phyloP scores from a whole-genome alignment of 2,329 filamentous ascomycete species.

The Cordyceps cateniannulata region DNA sequence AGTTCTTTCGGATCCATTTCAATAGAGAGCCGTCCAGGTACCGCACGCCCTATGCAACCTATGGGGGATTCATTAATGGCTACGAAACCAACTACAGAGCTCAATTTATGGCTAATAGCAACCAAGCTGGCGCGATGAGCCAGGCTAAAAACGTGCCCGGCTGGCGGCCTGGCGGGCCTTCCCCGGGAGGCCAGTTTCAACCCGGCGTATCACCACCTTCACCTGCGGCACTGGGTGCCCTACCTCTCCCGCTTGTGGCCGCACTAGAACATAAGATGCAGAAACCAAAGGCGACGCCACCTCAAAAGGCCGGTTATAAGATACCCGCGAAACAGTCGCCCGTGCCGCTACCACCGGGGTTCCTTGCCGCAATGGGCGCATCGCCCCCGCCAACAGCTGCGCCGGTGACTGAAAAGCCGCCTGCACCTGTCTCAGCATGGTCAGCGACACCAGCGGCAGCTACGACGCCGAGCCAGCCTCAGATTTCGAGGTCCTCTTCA shows the following conservation, averaged over 20 bases:
- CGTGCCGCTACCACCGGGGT: conserved; percentile 37
- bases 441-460: neutral
- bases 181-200: neutral
- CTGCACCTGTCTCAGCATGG: neutral
- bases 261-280: conserved; percentile 10
- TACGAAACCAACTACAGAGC: conserved; percentile 48
- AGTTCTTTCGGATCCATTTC: conserved; percentile 54
- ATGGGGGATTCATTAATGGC: conserved; percentile 54
- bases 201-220: neutral
- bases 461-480: neutral
- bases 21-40: conserved; percentile 53
- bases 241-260: conserved; percentile 15
- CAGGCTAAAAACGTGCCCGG: neutral
- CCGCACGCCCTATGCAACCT: conserved; percentile 51
- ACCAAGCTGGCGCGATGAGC: conserved; percentile 21
- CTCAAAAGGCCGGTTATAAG: conserved; percentile 25
- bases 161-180: too few relatives aligned
- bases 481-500: neutral
- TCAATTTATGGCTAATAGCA: conserved; percentile 32
- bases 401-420: conserved; percentile 13
- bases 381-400: conserved; percentile 18
- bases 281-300: conserved; percentile 21
- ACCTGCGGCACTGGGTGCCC: neutral
- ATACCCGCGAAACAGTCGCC: conserved; percentile 37
- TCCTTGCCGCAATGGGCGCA: conserved; percentile 34